Percentiles rank a stretch among this genome's conserved stretches.
Evolutionary conservation across 108 stramenopile species (phyloP).

Genomic region (Halocafeteria seosinensis): DNA sequence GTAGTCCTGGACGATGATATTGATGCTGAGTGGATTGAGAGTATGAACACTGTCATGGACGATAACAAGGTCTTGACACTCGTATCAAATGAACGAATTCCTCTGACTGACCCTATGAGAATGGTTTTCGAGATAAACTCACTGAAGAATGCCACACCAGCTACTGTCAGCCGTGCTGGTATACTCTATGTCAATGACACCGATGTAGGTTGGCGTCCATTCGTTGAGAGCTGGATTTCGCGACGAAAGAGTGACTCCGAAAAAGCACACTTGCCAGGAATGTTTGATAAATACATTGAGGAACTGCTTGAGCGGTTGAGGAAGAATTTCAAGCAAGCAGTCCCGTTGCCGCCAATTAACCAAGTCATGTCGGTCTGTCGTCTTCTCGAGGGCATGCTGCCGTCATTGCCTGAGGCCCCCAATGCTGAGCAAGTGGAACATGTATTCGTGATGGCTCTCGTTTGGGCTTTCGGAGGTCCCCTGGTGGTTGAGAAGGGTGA

Average conservation of each 20-base stretch:
- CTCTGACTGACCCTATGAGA: slow-evolving; percentile 60
- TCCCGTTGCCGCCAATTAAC: slow-evolving; percentile 54
- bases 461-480: slow-evolving; percentile 78
- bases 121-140: slow-evolving; percentile 82
- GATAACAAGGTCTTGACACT: slow-evolving; percentile 77
- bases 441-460: slow-evolving; percentile 52
- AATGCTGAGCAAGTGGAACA: slow-evolving; percentile 42
- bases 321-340: slow-evolving; percentile 58
- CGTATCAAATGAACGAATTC: slow-evolving; percentile 72
- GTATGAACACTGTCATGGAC: slow-evolving; percentile 84
- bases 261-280: slow-evolving; percentile 34
- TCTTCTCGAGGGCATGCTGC: slow-evolving; percentile 49
- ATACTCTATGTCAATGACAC: slow-evolving; percentile 71
- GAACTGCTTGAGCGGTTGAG: slow-evolving; percentile 46
- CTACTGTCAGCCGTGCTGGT: slow-evolving; percentile 68
- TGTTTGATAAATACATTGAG: slow-evolving; percentile 68
- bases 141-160: slow-evolving; percentile 66
- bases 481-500: slow-evolving; percentile 55
- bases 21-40: slow-evolving; percentile 79
- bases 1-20: slow-evolving; percentile 72
- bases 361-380: slow-evolving; percentile 55
- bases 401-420: slow-evolving; percentile 34
- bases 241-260: slow-evolving; percentile 26
- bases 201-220: slow-evolving; percentile 68
- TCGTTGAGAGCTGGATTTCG: slow-evolving; percentile 61